Percentiles rank a stretch among this genome's conserved stretches.
Evolutionary conservation across 164 flowering plant species (phyloP).

Genomic region (Tetrastigma voinierianum): DNA sequence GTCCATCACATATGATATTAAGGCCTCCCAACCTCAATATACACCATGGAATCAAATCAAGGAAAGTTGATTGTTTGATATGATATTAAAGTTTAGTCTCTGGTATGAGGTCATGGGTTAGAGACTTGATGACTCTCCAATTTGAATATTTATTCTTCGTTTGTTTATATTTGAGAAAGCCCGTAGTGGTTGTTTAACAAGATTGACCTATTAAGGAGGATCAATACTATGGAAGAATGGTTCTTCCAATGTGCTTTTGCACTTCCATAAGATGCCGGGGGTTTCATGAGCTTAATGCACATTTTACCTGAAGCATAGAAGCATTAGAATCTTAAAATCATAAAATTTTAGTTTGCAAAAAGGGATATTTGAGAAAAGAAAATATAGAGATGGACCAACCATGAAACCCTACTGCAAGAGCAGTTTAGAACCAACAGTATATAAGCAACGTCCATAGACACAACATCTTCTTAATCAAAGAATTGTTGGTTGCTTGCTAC

Average conservation of each 20-base stretch:
- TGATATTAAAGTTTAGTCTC: too few relatives aligned
- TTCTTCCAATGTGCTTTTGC: constrained; percentile 76
- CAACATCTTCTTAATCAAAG: constrained; percentile 45
- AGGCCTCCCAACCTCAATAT: too few relatives aligned
- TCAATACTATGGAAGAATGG: constrained; percentile 54
- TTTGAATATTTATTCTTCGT: too few relatives aligned
- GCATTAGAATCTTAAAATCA: background rate
- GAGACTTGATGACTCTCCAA: too few relatives aligned
- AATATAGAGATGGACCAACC: constrained; percentile 44
- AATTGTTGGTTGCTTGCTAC: constrained; percentile 46
- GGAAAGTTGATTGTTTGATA: too few relatives aligned
- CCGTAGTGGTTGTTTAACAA: too few relatives aligned
- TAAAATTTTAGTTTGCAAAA: background rate
- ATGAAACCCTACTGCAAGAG: constrained; percentile 80
- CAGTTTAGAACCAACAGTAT: constrained; percentile 71
- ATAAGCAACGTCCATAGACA: constrained; percentile 52
- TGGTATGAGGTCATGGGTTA: too few relatives aligned
- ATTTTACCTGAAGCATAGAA: constrained; percentile 11
- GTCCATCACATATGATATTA: too few relatives aligned
- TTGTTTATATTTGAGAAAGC: too few relatives aligned
- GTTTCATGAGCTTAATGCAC: constrained; percentile 92
- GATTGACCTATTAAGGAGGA: too few relatives aligned
- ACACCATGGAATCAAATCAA: too few relatives aligned
- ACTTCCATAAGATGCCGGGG: constrained; percentile 63
- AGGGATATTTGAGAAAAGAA: background rate